A percentile compares a stretch with the other conserved stretches of the same genome.
Evolutionary conservation across 2,329 filamentous ascomycete species (phyloP).

Genomic region (Colletotrichum sp.): DNA sequence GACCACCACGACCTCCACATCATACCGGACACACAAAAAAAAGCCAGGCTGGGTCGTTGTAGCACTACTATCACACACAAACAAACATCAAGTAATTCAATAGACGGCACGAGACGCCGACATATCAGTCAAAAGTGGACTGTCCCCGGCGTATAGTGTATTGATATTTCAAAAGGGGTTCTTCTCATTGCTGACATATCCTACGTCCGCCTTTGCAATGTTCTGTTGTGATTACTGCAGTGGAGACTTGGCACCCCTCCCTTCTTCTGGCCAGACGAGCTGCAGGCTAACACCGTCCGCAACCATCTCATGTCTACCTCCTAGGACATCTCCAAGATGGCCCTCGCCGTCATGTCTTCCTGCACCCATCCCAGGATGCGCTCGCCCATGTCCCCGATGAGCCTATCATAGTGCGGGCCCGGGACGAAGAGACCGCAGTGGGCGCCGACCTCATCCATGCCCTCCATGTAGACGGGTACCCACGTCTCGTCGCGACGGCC

Average conservation of each 20-base stretch:
- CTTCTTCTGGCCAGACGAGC: neutral
- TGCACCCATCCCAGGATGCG: constrained; percentile 74
- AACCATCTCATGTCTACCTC: neutral
- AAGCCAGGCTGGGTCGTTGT: constrained; percentile 15
- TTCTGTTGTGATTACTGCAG: neutral
- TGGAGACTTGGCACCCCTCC: neutral
- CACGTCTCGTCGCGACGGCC: constrained; percentile 73
- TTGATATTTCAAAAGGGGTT: neutral
- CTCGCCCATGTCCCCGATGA: constrained; percentile 78
- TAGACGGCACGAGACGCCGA: constrained; percentile 13
- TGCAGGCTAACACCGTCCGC: neutral
- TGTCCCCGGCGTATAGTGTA: neutral
- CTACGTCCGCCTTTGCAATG: neutral
- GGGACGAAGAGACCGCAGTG: constrained; percentile 83
- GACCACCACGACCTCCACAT: constrained; percentile 3
- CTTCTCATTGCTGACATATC: neutral
- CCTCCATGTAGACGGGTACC: constrained; percentile 81
- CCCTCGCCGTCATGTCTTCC: constrained; percentile 58
- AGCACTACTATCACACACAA: constrained; percentile 6
- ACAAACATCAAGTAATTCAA: constrained; percentile 10
- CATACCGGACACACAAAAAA: neutral
- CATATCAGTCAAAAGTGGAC: neutral
- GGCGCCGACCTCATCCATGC: constrained; percentile 83
- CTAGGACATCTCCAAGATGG: constrained; percentile 35
- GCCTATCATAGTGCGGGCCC: constrained; percentile 73